phyloP scores from a whole-genome alignment of 2,329 filamentous ascomycete genomes.

The Sporothrix brasiliensis region DNA sequence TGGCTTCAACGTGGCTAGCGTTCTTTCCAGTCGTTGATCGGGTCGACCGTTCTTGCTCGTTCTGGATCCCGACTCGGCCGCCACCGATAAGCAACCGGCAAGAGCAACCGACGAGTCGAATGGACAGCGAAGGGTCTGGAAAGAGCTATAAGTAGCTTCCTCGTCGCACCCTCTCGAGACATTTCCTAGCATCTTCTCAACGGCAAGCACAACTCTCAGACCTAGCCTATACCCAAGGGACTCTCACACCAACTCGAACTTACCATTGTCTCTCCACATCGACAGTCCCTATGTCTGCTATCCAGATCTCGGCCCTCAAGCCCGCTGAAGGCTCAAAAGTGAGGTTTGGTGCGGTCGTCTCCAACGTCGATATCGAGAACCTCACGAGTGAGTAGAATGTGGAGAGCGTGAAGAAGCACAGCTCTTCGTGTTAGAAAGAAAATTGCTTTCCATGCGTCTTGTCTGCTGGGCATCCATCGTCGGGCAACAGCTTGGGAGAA shows the following conservation, averaged over 20 bases:
- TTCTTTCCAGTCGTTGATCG: neutral
- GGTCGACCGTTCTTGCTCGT: neutral
- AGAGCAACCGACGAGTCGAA: neutral
- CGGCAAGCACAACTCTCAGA: neutral
- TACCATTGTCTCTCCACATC: neutral
- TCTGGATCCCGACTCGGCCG: slow-evolving; percentile 27
- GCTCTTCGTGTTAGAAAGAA: neutral
- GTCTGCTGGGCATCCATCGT: slow-evolving; percentile 16
- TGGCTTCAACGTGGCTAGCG: neutral
- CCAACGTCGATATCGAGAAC: slow-evolving; percentile 62
- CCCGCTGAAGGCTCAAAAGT: slow-evolving; percentile 40
- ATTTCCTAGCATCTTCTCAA: neutral
- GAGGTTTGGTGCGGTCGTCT: slow-evolving; percentile 64
- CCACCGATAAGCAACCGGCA: slow-evolving; percentile 24
- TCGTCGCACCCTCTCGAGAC: neutral
- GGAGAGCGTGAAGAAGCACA: neutral
- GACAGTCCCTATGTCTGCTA: slow-evolving; percentile 36
- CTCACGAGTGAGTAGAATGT: slow-evolving; percentile 57
- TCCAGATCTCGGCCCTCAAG: slow-evolving; percentile 33
- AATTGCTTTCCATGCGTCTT: slow-evolving; percentile 22
- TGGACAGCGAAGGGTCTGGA: neutral
- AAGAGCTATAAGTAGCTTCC: slow-evolving; percentile 6
- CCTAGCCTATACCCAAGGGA: neutral
- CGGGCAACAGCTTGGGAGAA: slow-evolving; percentile 36
- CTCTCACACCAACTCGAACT: neutral